Percentiles rank a stretch among this genome's conserved stretches.
These are phyloP conservation scores for Mycothermus thermophilus DNA, from an alignment of 495 filamentous ascomycete genomes.

Conservation along the genomic window DNA sequence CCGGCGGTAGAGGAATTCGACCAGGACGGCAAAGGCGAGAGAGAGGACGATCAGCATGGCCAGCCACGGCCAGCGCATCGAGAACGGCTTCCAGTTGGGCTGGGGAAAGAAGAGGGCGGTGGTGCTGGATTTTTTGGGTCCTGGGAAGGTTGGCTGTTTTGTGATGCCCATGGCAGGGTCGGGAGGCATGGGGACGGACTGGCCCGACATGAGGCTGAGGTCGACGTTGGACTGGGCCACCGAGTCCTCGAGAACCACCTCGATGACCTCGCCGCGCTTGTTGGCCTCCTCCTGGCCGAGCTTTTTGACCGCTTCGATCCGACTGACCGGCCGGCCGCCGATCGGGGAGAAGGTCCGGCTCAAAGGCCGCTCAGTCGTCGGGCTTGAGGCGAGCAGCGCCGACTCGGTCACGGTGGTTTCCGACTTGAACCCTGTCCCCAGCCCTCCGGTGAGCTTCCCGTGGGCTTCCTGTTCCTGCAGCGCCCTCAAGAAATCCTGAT, in stretches of 20 bases:
- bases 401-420: slow-evolving; percentile 25
- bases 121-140: slow-evolving; percentile 10
- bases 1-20: slow-evolving; percentile 49
- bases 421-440: slow-evolving; percentile 32
- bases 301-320: slow-evolving; percentile 23
- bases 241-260: slow-evolving; percentile 34
- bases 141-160: slow-evolving; percentile 20
- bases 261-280: slow-evolving; percentile 36
- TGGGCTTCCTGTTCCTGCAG: slow-evolving; percentile 31
- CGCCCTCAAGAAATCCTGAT: slow-evolving; percentile 24
- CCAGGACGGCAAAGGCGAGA: slow-evolving; percentile 36
- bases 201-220: slow-evolving; percentile 30
- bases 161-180: slow-evolving; percentile 6
- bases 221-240: slow-evolving; percentile 19
- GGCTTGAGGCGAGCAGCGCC: slow-evolving; percentile 26
- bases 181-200: slow-evolving; percentile 6
- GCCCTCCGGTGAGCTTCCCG: slow-evolving; percentile 35
- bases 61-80: slow-evolving; percentile 52
- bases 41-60: slow-evolving; percentile 43
- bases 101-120: slow-evolving; percentile 40
- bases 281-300: slow-evolving; percentile 38
- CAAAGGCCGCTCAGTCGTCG: slow-evolving; percentile 20
- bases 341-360: slow-evolving; percentile 23
- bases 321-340: slow-evolving; percentile 12
- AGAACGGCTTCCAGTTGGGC: slow-evolving; percentile 59